A percentile compares a stretch with the other conserved stretches of the same genome.
Evolutionary conservation across 2,329 filamentous ascomycete genomes (phyloP).

Genomic region (Cordyceps cicadae): DNA sequence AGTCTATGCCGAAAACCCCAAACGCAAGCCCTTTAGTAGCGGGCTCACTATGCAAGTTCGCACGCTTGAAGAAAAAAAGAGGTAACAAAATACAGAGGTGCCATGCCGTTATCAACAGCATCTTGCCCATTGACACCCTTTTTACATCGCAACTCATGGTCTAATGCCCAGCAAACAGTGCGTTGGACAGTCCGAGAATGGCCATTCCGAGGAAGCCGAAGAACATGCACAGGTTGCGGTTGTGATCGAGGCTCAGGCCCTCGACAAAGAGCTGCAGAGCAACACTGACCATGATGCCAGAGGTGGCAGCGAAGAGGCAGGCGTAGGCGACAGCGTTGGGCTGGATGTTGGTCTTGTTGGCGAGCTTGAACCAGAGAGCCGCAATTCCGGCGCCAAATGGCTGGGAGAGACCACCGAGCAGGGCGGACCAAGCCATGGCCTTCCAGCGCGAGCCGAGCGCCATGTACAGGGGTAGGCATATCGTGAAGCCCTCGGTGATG

Average conservation of each 20-base stretch:
- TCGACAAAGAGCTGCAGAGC: constrained; percentile 84
- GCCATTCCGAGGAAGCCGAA: constrained; percentile 85
- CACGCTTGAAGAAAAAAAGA: background rate
- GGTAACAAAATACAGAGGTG: background rate
- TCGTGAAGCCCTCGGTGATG: constrained; percentile 91
- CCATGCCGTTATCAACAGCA: background rate
- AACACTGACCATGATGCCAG: constrained; percentile 93
- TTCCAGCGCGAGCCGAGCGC: constrained; percentile 71
- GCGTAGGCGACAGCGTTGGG: constrained; percentile 59
- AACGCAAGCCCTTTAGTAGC: background rate
- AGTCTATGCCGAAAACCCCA: background rate
- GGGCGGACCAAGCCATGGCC: constrained; percentile 75
- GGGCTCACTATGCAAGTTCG: background rate
- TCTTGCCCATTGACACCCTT: background rate
- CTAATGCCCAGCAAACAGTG: constrained; percentile 58
- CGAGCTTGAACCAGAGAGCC: constrained; percentile 74
- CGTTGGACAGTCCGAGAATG: constrained; percentile 75
- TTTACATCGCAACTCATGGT: background rate
- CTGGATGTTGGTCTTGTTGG: constrained; percentile 40
- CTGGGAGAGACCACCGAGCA: constrained; percentile 80
- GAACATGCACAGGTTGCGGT: constrained; percentile 64
- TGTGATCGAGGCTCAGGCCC: constrained; percentile 73
- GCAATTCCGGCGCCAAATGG: constrained; percentile 79
- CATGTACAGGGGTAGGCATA: constrained; percentile 87
- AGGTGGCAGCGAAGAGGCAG: constrained; percentile 77